Evolutionary conservation across 371 early-diverging fungal genomes (phyloP), one percentile per base, ranked within the genome.

Genomic region (Mortierella sp.): DNA sequence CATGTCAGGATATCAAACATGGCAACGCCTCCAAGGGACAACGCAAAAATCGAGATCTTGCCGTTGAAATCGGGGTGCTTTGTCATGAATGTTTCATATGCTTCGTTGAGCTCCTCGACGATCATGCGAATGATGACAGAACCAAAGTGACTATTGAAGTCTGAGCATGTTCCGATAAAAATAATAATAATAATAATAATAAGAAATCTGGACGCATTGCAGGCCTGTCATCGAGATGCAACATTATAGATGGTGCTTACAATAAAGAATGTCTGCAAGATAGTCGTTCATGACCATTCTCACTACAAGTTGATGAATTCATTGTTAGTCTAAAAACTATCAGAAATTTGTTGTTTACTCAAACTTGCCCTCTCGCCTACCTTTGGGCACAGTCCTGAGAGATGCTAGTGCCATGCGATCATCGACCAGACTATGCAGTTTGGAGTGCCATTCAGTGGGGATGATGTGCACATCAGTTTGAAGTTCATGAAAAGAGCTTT

Each of bases 11-110:
- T 84, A 69, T 92, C 92, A 66, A 87, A 93, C 63, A 85, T 83
- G 70, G 91, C 89, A 21, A 92, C 84, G 9, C 92, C 92, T 41
- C 94, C 94, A 9, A 92, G 85, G 0, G 91, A 91, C 40, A 89
- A 88, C 1, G 88, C 91, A 57, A 91, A 82, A 36, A 93, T 70
- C 11, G 87, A 84, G 38, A 93, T 86, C 32, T 88, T 83, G 43
- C 92, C 92, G 16, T 83, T 77, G 70, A 91, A 92, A 24, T 86
- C 84, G 0, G 92, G 92, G 63, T 88, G 67, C 40, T 85, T 82
- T 19, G 67, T 63, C 63, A 85, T 55, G 72, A 89, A 88, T 5
- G 76, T 70, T 4, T 71, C 72, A 65, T 92, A 89, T 1, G 85
- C 84, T 21, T 83, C 74, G 69, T 91, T 92, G 59, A 91, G 77